Evolutionary conservation across 2,329 filamentous ascomycete species (phyloP).

Genomic region (Chaetomium strumarium): DNA sequence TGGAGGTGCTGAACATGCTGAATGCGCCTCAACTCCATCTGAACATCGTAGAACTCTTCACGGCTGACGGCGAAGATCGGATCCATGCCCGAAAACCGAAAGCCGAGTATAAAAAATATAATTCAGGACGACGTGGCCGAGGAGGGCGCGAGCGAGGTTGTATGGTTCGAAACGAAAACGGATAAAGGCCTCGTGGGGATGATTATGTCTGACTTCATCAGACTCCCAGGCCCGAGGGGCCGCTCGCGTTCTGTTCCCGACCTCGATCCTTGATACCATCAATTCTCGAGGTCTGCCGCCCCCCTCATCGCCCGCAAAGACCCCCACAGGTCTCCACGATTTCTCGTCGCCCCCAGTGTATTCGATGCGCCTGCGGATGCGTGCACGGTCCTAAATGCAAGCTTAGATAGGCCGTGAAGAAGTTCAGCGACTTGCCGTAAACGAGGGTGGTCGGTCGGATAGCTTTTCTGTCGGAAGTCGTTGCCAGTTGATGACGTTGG

Average conservation of each 20-base stretch:
- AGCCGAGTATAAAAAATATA: background rate
- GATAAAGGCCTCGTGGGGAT: background rate
- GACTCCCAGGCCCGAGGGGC: background rate
- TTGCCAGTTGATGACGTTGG: no score
- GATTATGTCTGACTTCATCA: background rate
- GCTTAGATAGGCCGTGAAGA: background rate
- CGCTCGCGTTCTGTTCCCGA: constrained; percentile 12
- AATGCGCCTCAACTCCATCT: constrained; percentile 65
- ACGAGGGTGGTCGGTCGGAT: no score
- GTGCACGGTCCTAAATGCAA: no score
- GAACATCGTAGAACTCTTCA: constrained; percentile 62
- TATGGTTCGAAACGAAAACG: background rate
- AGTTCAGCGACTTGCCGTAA: no score
- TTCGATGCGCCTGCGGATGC: constrained; percentile 1
- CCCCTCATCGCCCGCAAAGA: constrained; percentile 42
- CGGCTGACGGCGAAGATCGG: constrained; percentile 52
- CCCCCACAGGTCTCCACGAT: constrained; percentile 28
- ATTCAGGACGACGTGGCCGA: background rate
- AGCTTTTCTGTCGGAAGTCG: no score
- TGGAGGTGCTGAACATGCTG: constrained; percentile 58
- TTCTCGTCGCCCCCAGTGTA: constrained; percentile 8
- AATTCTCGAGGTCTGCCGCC: constrained; percentile 31
- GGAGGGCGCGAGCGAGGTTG: constrained; percentile 13
- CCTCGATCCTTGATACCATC: constrained; percentile 22
- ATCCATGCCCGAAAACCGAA: constrained; percentile 50